These are phyloP conservation scores for Epichloe baconii DNA, from an alignment of 2,329 filamentous ascomycete genomes.

Conservation along the genomic window DNA sequence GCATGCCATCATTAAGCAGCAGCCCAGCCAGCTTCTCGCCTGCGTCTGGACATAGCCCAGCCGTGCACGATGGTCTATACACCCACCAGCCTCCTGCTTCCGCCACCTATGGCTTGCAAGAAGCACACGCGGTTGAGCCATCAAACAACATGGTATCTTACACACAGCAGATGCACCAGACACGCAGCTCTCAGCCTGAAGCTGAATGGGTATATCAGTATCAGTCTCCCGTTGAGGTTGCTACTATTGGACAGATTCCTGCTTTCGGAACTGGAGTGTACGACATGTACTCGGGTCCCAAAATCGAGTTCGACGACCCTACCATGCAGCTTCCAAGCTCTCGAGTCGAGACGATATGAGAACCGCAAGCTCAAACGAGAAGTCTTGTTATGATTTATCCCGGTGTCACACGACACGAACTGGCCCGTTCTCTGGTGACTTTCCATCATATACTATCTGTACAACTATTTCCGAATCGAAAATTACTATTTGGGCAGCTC, in stretches of 20 bases:
- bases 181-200: conserved; percentile 26
- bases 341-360: conserved; percentile 37
- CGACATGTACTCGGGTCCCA: conserved; percentile 37
- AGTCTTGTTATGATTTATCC: no score
- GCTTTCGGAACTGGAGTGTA: conserved; percentile 36
- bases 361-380: not conserved
- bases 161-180: conserved; percentile 27
- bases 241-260: conserved; percentile 38
- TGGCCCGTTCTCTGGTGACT: not conserved
- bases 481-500: not conserved
- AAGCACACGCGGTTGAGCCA: conserved; percentile 34
- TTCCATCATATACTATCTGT: conserved; percentile 1
- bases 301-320: conserved; percentile 45
- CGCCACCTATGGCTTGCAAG: conserved; percentile 34
- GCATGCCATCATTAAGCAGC: conserved; percentile 40
- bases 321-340: conserved; percentile 47
- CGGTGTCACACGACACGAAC: not conserved
- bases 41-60: conserved; percentile 38
- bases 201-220: conserved; percentile 45
- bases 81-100: conserved; percentile 38
- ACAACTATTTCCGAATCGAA: not conserved
- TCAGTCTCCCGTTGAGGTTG: conserved; percentile 43
- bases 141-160: conserved; percentile 29
- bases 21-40: conserved; percentile 47
- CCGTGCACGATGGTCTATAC: conserved; percentile 42